These are phyloP conservation scores for Oryza coarctata DNA, from an alignment of 176 grass and related monocot species.

Conservation along the genomic window DNA sequence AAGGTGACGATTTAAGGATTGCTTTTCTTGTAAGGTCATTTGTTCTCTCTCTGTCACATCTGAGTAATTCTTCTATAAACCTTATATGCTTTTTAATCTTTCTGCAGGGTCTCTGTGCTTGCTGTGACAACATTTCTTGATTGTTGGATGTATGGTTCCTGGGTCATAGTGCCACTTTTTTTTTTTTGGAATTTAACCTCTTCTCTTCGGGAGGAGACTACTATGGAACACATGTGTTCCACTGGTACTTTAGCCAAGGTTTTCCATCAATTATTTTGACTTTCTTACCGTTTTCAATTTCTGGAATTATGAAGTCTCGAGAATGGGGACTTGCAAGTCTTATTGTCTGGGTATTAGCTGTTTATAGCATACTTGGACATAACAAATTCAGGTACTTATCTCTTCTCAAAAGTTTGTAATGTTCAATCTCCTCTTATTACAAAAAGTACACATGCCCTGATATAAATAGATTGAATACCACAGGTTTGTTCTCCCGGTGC, in stretches of 20 bases:
- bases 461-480: constrained; percentile 19
- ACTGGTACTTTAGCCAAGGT: constrained; percentile 94
- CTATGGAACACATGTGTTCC: constrained; percentile 83
- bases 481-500: constrained; percentile 95
- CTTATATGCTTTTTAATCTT: constrained; percentile 6
- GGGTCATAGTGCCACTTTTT: constrained; percentile 77
- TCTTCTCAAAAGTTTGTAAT: constrained; percentile 22
- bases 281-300: constrained; percentile 69
- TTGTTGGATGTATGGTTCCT: constrained; percentile 76
- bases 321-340: constrained; percentile 78
- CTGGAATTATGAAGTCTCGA: constrained; percentile 61
- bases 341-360: constrained; percentile 76
- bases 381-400: constrained; percentile 89
- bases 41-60: background rate
- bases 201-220: constrained; percentile 93
- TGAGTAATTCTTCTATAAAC: background rate
- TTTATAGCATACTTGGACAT: constrained; percentile 94
- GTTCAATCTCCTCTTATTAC: background rate
- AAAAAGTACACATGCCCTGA: background rate
- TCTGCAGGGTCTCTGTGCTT: constrained; percentile 69
- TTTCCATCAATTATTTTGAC: constrained; percentile 92
- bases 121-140: constrained; percentile 65
- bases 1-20: background rate
- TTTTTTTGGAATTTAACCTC: constrained; percentile 95
- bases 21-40: background rate